A percentile compares a stretch with the other conserved stretches of the same genome.
Evolutionary conservation across 2,329 filamentous ascomycete genomes (phyloP).

Genomic region (Domatiomyces catenatus): DNA sequence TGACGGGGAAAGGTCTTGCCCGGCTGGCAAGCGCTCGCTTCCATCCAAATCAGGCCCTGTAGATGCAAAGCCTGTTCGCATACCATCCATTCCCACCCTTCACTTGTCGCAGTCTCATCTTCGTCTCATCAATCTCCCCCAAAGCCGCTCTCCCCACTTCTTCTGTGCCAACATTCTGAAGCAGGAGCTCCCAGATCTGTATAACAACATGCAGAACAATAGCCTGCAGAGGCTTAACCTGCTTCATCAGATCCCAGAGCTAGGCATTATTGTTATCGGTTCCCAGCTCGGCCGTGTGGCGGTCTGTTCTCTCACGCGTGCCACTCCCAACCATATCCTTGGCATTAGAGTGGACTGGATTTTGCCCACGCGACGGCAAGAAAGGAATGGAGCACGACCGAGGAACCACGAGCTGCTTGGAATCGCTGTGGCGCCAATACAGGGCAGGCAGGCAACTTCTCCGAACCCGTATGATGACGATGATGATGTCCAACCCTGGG

Average conservation of each 20-base stretch:
- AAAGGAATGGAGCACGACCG: slow-evolving; percentile 30
- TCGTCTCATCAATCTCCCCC: slow-evolving; percentile 12
- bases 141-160: slow-evolving; percentile 11
- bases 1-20: neutral
- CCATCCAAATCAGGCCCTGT: neutral
- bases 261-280: slow-evolving; percentile 43
- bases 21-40: neutral
- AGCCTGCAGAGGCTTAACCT: slow-evolving; percentile 40
- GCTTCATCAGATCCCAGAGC: slow-evolving; percentile 41
- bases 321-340: slow-evolving; percentile 21
- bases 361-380: slow-evolving; percentile 38
- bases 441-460: slow-evolving; percentile 23
- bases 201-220: slow-evolving; percentile 1
- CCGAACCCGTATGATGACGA: neutral
- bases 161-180: slow-evolving; percentile 16
- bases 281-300: slow-evolving; percentile 42
- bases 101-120: slow-evolving; percentile 14
- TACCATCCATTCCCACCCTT: slow-evolving; percentile 13
- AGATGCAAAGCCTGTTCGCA: neutral
- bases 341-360: slow-evolving; percentile 42
- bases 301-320: slow-evolving; percentile 37
- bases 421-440: slow-evolving; percentile 41
- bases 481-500: slow-evolving; percentile 6
- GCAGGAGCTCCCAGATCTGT: slow-evolving; percentile 11
- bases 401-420: slow-evolving; percentile 34